Percentiles rank a stretch among this genome's conserved stretches.
Conservation (phyloP, 768 basidiomycete genomes). For the Lactarius vividus region DNA sequence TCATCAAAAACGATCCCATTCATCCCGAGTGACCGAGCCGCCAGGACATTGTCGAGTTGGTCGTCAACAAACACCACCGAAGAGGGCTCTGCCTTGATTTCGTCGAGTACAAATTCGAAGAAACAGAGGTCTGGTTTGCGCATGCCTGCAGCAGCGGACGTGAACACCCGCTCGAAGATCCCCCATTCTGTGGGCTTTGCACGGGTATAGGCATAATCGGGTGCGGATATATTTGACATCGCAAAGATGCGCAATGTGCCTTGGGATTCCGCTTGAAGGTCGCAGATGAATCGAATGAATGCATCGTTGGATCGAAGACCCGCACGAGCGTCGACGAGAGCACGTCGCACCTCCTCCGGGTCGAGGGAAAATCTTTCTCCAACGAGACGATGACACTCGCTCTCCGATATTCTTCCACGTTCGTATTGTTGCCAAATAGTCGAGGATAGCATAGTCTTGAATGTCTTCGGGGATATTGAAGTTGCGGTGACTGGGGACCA, state of each 20-base stretch:
- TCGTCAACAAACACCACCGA: constrained; percentile 57
- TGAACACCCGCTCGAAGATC: constrained; percentile 50
- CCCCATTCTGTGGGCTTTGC: constrained; percentile 47
- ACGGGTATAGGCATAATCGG: constrained; percentile 48
- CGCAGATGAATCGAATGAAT: constrained; percentile 45
- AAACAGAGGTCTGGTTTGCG: constrained; percentile 57
- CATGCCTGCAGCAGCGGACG: constrained; percentile 50
- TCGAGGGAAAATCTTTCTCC: constrained; percentile 41
- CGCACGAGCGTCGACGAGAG: constrained; percentile 48
- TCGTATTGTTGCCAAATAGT: constrained; percentile 54
- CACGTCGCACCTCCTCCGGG: constrained; percentile 41
- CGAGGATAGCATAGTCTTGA: constrained; percentile 44
- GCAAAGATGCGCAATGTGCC: constrained; percentile 45
- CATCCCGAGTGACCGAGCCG: constrained; percentile 55
- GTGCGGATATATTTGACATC: constrained; percentile 58
- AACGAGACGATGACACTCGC: constrained; percentile 43
- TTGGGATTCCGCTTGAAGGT: constrained; percentile 42
- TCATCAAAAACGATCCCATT: constrained; percentile 52
- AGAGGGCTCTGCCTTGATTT: constrained; percentile 44
- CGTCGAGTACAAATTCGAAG: constrained; percentile 49
- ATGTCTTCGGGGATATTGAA: constrained; percentile 40
- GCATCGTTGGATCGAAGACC: constrained; percentile 45
- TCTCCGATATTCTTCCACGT: constrained; percentile 43
- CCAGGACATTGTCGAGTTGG: constrained; percentile 55
- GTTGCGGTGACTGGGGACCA: constrained; percentile 50